Evolutionary conservation across 768 basidiomycete species (phyloP).

Genomic region (Cystofilobasidium ferigula): DNA sequence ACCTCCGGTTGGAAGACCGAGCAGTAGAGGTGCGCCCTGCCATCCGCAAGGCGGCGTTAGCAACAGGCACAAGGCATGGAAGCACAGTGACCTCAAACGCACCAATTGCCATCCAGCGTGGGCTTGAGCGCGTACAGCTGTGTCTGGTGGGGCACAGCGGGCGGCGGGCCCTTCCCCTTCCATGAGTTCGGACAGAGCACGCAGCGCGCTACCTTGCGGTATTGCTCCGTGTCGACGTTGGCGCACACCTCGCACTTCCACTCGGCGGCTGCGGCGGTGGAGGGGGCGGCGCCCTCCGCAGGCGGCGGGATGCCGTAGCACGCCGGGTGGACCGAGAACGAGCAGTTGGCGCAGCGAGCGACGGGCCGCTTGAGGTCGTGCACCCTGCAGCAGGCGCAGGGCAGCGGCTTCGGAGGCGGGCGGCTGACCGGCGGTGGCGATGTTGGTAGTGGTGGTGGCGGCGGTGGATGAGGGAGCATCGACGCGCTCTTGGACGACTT

Average conservation of each 20-base stretch:
- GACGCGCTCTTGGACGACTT: background rate
- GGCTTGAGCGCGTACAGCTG: slow-evolving; percentile 22
- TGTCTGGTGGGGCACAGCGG: background rate
- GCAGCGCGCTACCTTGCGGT: slow-evolving; percentile 2
- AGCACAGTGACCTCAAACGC: background rate
- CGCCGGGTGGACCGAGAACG: slow-evolving; percentile 7
- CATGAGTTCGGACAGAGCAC: slow-evolving; percentile 13
- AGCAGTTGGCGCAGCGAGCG: slow-evolving; percentile 1
- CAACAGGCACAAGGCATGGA: too few species aligned
- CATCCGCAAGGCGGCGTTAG: background rate
- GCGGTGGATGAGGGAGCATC: too few species aligned
- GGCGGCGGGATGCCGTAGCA: background rate
- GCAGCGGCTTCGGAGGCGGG: background rate
- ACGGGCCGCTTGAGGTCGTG: slow-evolving; percentile 6
- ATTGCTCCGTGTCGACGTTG: slow-evolving; percentile 9
- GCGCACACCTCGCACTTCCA: slow-evolving; percentile 11
- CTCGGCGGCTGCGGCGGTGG: background rate
- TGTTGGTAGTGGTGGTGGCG: background rate
- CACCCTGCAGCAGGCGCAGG: slow-evolving; percentile 13
- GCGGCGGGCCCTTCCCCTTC: background rate
- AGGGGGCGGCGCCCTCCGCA: too few species aligned
- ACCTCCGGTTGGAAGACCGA: slow-evolving; percentile 9
- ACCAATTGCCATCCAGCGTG: slow-evolving; percentile 5
- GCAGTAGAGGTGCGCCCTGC: slow-evolving; percentile 21
- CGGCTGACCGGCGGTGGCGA: background rate